Percentiles rank a stretch among this genome's conserved stretches.
Evolutionary conservation across 495 filamentous ascomycete species (phyloP).

Genomic region (Penicillium tannophilum): DNA sequence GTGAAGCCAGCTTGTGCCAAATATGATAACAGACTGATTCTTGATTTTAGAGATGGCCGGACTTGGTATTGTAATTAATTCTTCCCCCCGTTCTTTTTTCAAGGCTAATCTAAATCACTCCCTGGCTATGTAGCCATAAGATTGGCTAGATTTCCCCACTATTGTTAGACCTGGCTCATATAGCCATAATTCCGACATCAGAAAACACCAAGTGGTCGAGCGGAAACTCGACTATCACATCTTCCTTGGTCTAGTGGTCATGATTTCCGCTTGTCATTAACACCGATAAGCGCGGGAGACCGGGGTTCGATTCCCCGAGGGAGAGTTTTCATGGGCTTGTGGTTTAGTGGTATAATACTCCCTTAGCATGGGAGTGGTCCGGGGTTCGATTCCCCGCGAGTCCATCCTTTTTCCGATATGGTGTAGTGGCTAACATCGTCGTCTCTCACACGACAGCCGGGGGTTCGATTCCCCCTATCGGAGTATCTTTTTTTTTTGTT

Average conservation of each 20-base stretch:
- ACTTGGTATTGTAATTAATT: too few species aligned
- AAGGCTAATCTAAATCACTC: too few species aligned
- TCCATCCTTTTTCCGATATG: constrained; percentile 45
- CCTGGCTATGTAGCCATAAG: too few species aligned
- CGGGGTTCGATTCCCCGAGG: constrained; percentile 57
- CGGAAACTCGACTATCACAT: constrained; percentile 27
- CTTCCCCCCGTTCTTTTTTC: too few species aligned
- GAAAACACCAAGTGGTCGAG: constrained; percentile 28
- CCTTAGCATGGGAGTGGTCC: constrained; percentile 56
- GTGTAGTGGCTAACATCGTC: constrained; percentile 48
- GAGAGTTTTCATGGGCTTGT: constrained; percentile 45
- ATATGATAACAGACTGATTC: too few species aligned
- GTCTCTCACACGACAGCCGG: constrained; percentile 47
- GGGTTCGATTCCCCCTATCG: constrained; percentile 46
- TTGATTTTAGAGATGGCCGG: too few species aligned
- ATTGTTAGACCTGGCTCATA: too few species aligned
- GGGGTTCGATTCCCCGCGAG: constrained; percentile 61
- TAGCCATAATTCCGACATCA: too few species aligned
- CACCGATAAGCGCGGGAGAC: constrained; percentile 49
- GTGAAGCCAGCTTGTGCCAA: too few species aligned
- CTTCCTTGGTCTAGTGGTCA: constrained; percentile 50
- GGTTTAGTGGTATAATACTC: constrained; percentile 51
- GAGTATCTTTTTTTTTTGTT: constrained; percentile 25
- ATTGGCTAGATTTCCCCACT: too few species aligned
- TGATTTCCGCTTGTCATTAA: constrained; percentile 56